A percentile compares a stretch with the other conserved stretches of the same genome.
phyloP scores from a whole-genome alignment of 1,139 yeast genomes.

The Pichia sp. region DNA sequence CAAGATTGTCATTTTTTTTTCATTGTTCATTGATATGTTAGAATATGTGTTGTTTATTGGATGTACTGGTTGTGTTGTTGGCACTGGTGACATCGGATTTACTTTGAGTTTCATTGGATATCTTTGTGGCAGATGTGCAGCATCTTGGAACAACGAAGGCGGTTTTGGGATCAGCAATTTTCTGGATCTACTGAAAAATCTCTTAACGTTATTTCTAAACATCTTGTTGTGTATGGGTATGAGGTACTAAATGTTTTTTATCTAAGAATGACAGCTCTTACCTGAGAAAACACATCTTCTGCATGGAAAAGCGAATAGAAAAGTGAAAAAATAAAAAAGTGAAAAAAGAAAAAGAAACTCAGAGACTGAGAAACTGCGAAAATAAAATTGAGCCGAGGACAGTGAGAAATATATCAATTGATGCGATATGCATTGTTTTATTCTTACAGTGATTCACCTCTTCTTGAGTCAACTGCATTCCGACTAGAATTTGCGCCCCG shows the following conservation, averaged over 20 bases:
- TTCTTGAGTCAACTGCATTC: background rate
- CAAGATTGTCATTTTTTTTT: background rate
- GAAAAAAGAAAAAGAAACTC: too few species aligned
- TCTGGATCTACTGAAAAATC: background rate
- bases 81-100: background rate
- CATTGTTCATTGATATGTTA: background rate
- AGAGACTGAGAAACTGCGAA: too few species aligned
- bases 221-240: background rate
- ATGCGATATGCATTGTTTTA: too few species aligned
- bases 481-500: too few species aligned
- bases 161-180: background rate
- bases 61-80: background rate
- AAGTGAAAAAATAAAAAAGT: too few species aligned
- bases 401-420: too few species aligned
- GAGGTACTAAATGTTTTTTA: too few species aligned
- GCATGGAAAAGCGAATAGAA: too few species aligned
- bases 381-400: too few species aligned
- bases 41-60: background rate
- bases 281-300: too few species aligned
- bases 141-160: conserved; percentile 1
- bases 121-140: background rate
- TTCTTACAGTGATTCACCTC: background rate
- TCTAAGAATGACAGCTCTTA: too few species aligned
- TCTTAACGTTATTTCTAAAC: background rate
- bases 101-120: background rate